Evolutionary conservation across 2,329 filamentous ascomycete genomes (phyloP), one percentile per base, ranked within the genome.

Genomic region (Xylaria sp.): DNA sequence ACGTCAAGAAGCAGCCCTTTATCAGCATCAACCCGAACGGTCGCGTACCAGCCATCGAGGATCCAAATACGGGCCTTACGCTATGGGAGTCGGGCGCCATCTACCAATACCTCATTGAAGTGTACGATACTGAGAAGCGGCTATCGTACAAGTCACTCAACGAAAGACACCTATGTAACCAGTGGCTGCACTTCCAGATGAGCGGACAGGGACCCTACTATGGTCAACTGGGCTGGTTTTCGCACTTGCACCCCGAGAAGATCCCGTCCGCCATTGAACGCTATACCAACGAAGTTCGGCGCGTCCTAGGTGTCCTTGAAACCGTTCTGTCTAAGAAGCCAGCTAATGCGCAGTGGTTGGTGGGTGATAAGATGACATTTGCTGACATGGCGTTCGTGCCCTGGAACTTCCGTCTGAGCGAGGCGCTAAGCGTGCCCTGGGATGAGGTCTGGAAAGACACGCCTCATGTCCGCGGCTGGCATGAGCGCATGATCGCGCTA

Each of bases 101-200:
- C 58, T 9, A 39, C 20, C 37, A 68, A 9, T 72, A 74, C 25
- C 44, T 72, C 1, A 55, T 72, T 23, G 71, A 78, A 48, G 57
- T 69, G 13, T 79, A 70, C 63, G 76, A 76, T 4, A 84, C 74
- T 71, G 70, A 81, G 1, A 68, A 80, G 18, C 78, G 74, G 15
- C 62, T 84, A 28, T 80, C 76, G 37, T 82, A 81, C 73, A 70
- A 73, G 10, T 68, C 71, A 0, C 73, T 78, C 2, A 77, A 76
- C 0, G 79, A 82, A 58, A 78, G 77, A 61, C 77, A 79, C 48
- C 74, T 76, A 0, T 67, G 76, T n/a, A 78, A 79, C 64, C 81
- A 83, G 69, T 86, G 79, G 76, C 74, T 84, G 13, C 75, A 80
- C 65, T 86, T 82, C 67, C 81, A 82, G 59, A 78, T 78, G 71